Conservation (phyloP, 169 alveolate genomes). For the Theileria equi region DNA sequence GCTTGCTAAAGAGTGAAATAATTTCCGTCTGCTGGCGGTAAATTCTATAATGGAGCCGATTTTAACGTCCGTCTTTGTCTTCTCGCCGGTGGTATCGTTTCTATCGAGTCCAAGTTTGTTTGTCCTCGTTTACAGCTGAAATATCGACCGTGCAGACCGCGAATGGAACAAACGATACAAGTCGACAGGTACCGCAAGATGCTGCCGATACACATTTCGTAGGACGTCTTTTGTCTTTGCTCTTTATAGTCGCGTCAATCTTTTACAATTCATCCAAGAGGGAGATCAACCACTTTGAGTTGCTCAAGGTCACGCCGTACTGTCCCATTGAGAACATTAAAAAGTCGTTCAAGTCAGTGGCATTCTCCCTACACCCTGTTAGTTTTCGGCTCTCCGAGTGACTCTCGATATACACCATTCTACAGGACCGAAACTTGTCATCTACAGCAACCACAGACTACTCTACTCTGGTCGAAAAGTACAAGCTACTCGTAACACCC, state of each 20-base stretch:
- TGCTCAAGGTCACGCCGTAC: conserved; percentile 84
- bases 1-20: no score
- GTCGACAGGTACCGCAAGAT: background rate
- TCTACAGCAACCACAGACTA: conserved; percentile 22
- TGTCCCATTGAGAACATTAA: conserved; percentile 87
- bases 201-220: background rate
- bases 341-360: conserved; percentile 88
- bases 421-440: conserved; percentile 56
- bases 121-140: no score
- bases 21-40: no score
- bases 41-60: background rate
- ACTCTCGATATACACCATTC: no score
- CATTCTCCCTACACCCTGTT: conserved; percentile 57
- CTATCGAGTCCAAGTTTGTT: no score
- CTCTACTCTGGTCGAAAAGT: conserved; percentile 23
- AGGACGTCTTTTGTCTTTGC: conserved; percentile 44
- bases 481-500: conserved; percentile 29
- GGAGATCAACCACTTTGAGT: conserved; percentile 81
- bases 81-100: background rate
- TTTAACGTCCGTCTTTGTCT: background rate
- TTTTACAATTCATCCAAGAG: conserved; percentile 7
- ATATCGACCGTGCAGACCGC: no score
- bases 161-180: no score
- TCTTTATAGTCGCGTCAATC: background rate
- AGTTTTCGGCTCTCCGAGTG: background rate